Evolutionary conservation across 192 early-diverging fungal species (phyloP).

Genomic region (Coemansia sp.): DNA sequence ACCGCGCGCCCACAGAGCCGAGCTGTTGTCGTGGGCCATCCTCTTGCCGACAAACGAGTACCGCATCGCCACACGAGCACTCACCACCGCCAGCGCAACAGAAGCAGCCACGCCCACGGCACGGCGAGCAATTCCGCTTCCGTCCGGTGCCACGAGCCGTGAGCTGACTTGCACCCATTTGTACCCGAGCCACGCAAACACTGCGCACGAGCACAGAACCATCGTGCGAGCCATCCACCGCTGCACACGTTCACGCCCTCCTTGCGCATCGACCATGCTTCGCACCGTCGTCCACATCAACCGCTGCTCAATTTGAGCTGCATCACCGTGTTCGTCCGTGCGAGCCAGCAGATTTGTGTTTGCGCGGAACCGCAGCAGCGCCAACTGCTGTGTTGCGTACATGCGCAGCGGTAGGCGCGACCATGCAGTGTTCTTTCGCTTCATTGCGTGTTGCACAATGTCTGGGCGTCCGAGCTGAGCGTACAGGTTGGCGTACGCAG

Average conservation of each 20-base stretch:
- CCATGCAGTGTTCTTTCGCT: conserved; percentile 17
- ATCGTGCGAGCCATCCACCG: conserved; percentile 1
- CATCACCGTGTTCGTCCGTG: neutral
- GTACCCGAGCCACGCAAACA: neutral
- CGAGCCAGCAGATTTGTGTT: conserved; percentile 9
- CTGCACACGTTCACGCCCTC: conserved; percentile 18
- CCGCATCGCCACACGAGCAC: conserved; percentile 19
- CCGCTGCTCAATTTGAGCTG: neutral
- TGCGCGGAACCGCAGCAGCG: conserved; percentile 19
- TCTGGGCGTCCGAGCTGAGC: conserved; percentile 43
- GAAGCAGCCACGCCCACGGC: conserved; percentile 1
- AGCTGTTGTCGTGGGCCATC: conserved; percentile 10
- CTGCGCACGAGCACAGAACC: neutral
- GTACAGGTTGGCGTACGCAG: conserved; percentile 37
- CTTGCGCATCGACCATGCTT: conserved; percentile 14
- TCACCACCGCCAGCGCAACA: neutral
- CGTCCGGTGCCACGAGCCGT: conserved; percentile 1
- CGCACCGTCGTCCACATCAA: conserved; percentile 9
- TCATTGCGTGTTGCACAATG: conserved; percentile 28
- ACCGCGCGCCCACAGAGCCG: neutral
- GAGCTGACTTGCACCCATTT: conserved; percentile 24
- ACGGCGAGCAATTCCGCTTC: neutral
- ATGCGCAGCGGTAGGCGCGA: conserved; percentile 14
- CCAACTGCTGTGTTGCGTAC: conserved; percentile 29
- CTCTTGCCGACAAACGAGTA: conserved; percentile 31